phyloP scores from a whole-genome alignment of 805 yeast genomes.

The Grigorovia transvaalensis region DNA sequence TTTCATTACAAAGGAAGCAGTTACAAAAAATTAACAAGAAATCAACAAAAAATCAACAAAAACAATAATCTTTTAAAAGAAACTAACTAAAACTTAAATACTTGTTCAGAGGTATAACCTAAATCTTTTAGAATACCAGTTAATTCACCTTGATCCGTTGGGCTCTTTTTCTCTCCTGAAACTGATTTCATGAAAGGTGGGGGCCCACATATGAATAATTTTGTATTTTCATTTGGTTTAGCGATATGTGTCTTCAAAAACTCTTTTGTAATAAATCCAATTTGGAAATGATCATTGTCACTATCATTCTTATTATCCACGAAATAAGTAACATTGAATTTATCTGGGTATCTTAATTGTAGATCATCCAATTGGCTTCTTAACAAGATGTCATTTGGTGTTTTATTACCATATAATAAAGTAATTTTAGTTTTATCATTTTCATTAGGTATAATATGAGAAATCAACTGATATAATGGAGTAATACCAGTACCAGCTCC shows the following conservation, averaged over 20 bases:
- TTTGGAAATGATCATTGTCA: constrained; percentile 16
- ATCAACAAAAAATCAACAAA: background rate
- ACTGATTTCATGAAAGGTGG: constrained; percentile 80
- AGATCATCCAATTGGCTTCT: constrained; percentile 61
- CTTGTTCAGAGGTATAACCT: constrained; percentile 79
- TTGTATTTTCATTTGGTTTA: constrained; percentile 55
- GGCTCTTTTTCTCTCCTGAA: constrained; percentile 77
- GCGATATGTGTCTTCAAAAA: constrained; percentile 53
- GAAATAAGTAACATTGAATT: constrained; percentile 68
- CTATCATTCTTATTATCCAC: constrained; percentile 48
- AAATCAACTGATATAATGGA: constrained; percentile 82
- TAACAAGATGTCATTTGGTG: constrained; percentile 72
- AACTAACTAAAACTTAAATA: constrained; percentile 71
- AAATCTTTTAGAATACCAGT: constrained; percentile 79
- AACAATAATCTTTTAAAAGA: background rate
- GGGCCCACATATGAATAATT: constrained; percentile 91
- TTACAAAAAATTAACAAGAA: too few relatives aligned
- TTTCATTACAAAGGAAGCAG: too few relatives aligned
- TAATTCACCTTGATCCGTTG: constrained; percentile 91
- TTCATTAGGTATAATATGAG: constrained; percentile 67
- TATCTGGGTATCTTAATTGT: constrained; percentile 54
- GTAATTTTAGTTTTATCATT: constrained; percentile 81
- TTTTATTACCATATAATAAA: constrained; percentile 68
- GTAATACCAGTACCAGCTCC: constrained; percentile 98
- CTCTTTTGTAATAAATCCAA: constrained; percentile 74